phyloP scores from a whole-genome alignment of 208 protist species.

The Vickermania spadyakhi region DNA sequence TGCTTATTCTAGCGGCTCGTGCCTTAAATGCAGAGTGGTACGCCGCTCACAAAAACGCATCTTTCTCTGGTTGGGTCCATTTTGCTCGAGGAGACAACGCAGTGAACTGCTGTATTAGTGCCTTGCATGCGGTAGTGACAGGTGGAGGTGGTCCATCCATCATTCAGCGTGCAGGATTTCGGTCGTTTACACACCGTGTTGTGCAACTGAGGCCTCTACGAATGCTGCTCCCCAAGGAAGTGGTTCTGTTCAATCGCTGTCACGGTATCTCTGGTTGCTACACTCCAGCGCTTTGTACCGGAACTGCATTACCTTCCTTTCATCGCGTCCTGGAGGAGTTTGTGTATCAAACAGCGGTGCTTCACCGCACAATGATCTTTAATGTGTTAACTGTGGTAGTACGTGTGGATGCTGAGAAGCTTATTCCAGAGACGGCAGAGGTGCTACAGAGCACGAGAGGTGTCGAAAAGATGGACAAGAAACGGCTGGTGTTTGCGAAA shows the following conservation, averaged over 20 bases:
- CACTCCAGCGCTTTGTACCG: constrained; percentile 44
- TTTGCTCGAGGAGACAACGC: constrained; percentile 56
- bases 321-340: constrained; percentile 59
- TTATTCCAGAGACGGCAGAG: neutral
- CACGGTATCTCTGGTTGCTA: constrained; percentile 32
- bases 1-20: constrained; percentile 21
- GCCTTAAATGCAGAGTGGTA: constrained; percentile 17
- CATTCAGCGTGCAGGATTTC: constrained; percentile 27
- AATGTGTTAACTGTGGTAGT: constrained; percentile 60
- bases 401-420: neutral
- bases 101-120: constrained; percentile 21
- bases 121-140: constrained; percentile 49
- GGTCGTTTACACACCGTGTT: constrained; percentile 23
- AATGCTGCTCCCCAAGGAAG: constrained; percentile 49
- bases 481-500: neutral
- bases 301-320: constrained; percentile 33
- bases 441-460: neutral
- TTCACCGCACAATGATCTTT: constrained; percentile 65
- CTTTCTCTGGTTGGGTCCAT: constrained; percentile 16
- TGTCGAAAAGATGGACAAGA: neutral
- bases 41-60: neutral
- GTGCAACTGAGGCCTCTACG: constrained; percentile 60
- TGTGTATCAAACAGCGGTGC: constrained; percentile 27
- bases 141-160: constrained; percentile 29
- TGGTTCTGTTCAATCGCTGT: constrained; percentile 43